These are phyloP conservation scores for Phytophthora lateralis DNA, from an alignment of 352 stramenopile species.

Conservation along the genomic window DNA sequence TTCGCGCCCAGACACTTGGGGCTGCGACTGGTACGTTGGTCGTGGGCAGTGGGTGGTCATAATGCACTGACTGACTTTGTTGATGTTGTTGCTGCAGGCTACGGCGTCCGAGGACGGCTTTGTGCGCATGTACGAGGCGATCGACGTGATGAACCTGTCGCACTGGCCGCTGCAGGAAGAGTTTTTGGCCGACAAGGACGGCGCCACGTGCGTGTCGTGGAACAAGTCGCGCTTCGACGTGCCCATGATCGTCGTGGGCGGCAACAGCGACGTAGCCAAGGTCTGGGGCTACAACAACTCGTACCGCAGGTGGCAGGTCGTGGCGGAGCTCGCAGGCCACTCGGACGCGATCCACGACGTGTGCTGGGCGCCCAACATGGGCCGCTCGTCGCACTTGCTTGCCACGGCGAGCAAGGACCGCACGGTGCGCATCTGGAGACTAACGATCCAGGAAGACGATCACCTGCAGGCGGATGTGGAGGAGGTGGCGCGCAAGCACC, in stretches of 20 bases:
- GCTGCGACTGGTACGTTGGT: conserved; percentile 76
- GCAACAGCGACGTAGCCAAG: conserved; percentile 87
- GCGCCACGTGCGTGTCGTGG: conserved; percentile 94
- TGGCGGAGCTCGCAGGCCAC: conserved; percentile 85
- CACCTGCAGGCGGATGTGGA: conserved; percentile 73
- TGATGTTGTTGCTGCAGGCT: conserved; percentile 51
- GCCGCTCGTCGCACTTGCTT: conserved; percentile 92
- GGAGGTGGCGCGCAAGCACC: conserved; percentile 78
- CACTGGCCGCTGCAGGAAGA: conserved; percentile 94
- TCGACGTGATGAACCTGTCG: conserved; percentile 95
- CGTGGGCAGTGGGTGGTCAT: no score
- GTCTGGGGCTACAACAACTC: conserved; percentile 93
- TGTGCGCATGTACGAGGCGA: conserved; percentile 95
- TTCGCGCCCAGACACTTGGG: conserved; percentile 95
- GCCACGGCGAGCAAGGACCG: conserved; percentile 93
- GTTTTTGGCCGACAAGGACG: conserved; percentile 83
- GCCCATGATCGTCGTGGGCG: conserved; percentile 94
- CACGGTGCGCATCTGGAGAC: conserved; percentile 87
- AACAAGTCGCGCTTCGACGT: conserved; percentile 94
- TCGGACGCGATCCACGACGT: conserved; percentile 94
- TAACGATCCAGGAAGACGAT: conserved; percentile 73
- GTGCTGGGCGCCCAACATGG: conserved; percentile 96
- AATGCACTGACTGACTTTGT: not conserved
- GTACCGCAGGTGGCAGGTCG: conserved; percentile 86
- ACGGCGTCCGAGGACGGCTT: conserved; percentile 94